Evolutionary conservation across 2,329 filamentous ascomycete genomes (phyloP).

Genomic region (Aspergillus sp.): DNA sequence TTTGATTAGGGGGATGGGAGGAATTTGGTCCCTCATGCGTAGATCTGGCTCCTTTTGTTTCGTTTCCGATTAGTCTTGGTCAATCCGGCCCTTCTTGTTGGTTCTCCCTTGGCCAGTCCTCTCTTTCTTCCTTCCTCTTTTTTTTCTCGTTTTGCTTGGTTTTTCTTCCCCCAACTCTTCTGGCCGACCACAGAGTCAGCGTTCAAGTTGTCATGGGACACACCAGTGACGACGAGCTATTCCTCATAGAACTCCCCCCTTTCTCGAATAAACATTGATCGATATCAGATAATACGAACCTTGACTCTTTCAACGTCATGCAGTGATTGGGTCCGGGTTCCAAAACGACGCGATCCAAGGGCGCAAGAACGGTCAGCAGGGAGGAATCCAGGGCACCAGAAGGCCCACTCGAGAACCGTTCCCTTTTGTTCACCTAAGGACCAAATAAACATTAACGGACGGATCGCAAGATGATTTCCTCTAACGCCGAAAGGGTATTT

Average conservation of each 20-base stretch:
- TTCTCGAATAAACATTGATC: not conserved
- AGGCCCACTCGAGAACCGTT: conserved; percentile 15
- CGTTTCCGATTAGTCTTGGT: not conserved
- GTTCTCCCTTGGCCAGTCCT: not conserved
- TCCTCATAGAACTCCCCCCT: not conserved
- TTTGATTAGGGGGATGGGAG: conserved; percentile 3
- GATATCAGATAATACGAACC: conserved; percentile 10
- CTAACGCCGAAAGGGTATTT: not conserved
- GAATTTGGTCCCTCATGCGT: conserved; percentile 13
- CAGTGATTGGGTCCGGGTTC: conserved; percentile 14
- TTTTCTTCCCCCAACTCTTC: not conserved
- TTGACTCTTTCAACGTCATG: conserved; percentile 12
- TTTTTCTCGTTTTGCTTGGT: not conserved
- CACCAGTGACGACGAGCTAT: not conserved
- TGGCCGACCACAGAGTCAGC: conserved; percentile 2
- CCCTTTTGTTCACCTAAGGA: conserved; percentile 5
- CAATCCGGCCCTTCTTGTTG: not conserved
- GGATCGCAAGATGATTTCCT: not conserved
- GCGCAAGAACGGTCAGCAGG: conserved; percentile 8
- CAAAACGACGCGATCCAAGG: conserved; percentile 15
- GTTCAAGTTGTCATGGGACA: not conserved
- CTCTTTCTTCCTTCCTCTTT: not conserved
- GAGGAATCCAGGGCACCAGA: conserved; percentile 9
- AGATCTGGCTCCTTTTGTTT: conserved; percentile 9
- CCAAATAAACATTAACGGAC: not conserved